These are phyloP conservation scores for Corchorus olitorius DNA, from an alignment of 345 rosid genomes.

Conservation along the genomic window DNA sequence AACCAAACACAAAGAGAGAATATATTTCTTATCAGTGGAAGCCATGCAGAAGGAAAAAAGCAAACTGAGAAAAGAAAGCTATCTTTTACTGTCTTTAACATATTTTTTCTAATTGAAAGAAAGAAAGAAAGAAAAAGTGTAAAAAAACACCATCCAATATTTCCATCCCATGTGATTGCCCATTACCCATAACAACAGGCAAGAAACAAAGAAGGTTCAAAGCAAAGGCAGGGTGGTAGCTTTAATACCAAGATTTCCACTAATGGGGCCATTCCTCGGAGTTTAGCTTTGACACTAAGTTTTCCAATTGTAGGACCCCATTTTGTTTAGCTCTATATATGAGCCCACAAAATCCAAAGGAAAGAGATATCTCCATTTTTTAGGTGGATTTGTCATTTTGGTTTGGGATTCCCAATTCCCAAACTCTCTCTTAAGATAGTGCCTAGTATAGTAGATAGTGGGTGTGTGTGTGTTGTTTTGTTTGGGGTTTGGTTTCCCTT, in stretches of 20 bases:
- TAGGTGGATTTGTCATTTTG: constrained; percentile 38
- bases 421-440: constrained; percentile 22
- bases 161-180: constrained; percentile 53
- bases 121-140: constrained; percentile 21
- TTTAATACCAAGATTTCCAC: constrained; percentile 48
- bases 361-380: constrained; percentile 56
- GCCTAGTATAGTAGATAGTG: neutral
- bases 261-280: constrained; percentile 41
- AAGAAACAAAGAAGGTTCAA: constrained; percentile 38
- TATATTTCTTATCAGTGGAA: constrained; percentile 51
- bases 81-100: constrained; percentile 42
- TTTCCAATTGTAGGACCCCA: constrained; percentile 40
- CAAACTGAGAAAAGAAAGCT: constrained; percentile 39
- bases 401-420: constrained; percentile 30
- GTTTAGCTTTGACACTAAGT: constrained; percentile 50
- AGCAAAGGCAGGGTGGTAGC: constrained; percentile 16
- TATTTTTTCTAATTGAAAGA: constrained; percentile 28
- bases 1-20: constrained; percentile 47
- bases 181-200: constrained; percentile 34
- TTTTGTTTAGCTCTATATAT: constrained; percentile 24
- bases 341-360: constrained; percentile 68
- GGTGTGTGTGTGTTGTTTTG: constrained; percentile 9
- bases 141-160: neutral
- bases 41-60: constrained; percentile 56
- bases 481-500: neutral